Percentiles rank a stretch among this genome's conserved stretches.
Evolutionary conservation across 768 basidiomycete species (phyloP).

Genomic region (Stropharia rugosoannulata): DNA sequence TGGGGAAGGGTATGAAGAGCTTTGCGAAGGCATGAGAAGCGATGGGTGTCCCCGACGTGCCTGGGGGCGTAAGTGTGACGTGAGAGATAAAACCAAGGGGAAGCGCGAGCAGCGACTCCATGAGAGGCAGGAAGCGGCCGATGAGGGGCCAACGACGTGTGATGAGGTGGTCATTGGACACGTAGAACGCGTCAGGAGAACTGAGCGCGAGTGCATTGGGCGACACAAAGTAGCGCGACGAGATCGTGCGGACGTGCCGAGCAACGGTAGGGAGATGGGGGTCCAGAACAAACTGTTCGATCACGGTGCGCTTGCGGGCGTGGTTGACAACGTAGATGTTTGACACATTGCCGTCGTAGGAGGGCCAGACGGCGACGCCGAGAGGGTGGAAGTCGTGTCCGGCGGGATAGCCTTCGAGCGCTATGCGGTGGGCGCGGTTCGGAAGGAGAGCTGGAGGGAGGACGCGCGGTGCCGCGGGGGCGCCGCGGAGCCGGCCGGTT

Average conservation of each 20-base stretch:
- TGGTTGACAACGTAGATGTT: slow-evolving; percentile 72
- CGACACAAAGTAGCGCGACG: slow-evolving; percentile 55
- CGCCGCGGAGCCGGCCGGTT: background rate
- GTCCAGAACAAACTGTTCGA: slow-evolving; percentile 65
- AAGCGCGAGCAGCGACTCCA: slow-evolving; percentile 55
- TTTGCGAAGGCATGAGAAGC: slow-evolving; percentile 38
- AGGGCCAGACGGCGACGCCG: slow-evolving; percentile 60
- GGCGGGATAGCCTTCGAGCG: slow-evolving; percentile 51
- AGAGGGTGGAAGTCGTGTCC: slow-evolving; percentile 71
- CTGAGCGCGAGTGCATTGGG: slow-evolving; percentile 70
- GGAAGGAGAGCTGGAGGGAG: slow-evolving; percentile 8
- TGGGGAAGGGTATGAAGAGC: slow-evolving; percentile 60
- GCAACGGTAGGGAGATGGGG: slow-evolving; percentile 43
- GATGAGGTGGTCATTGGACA: slow-evolving; percentile 71
- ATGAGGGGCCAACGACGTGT: slow-evolving; percentile 59
- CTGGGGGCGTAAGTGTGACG: slow-evolving; percentile 39
- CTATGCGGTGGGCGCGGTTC: slow-evolving; percentile 35
- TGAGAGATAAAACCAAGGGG: slow-evolving; percentile 63
- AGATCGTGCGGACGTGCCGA: slow-evolving; percentile 58
- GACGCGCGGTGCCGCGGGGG: slow-evolving; percentile 6
- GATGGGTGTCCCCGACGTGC: slow-evolving; percentile 22
- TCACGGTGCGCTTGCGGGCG: slow-evolving; percentile 54
- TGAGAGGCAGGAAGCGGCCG: slow-evolving; percentile 48
- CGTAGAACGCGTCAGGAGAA: slow-evolving; percentile 66
- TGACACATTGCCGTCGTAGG: slow-evolving; percentile 43